Base-by-base conservation (phyloP, 345 rosid genomes). In the Ailanthus altissimus region DNA sequence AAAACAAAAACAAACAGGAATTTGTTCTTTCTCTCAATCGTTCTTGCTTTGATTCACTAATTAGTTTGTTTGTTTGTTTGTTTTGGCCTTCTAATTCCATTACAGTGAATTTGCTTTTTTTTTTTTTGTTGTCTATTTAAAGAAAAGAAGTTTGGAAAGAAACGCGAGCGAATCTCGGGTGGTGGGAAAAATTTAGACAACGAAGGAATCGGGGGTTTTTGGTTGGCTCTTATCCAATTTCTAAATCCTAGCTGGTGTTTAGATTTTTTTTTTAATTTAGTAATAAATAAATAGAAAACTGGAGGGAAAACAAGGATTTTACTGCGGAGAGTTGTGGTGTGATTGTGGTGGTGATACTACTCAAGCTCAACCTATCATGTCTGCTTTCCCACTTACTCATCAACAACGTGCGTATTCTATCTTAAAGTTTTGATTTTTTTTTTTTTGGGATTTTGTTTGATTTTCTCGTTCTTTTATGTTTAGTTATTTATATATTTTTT, bases 241-340 rank as follows among this genome's bases (percentile, higher is more conserved):
- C 38, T 67, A 43, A 67, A 46, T 67, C 14, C 38, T 5, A 20
- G 54, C 13, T 65, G n/a, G 0, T 26, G 42, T 28, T 26, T 62
- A 25, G n/a, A 67, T 46, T 43, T 64, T 64, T 14, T 64, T 16
- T 38, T 18, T 4, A 1, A 1, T 3, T 32, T 32, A 32, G 38
- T 32, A 32, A 32, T 32, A 32, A 32, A 3, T 32, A 32, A 32
- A 32, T 32, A 32, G n/a, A 58, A 73, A 73, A 62, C 76, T 73
- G 76, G 76, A 73, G 76, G 45, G 46, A 28, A 60, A 73, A 73
- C 43, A 28, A 60, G 76, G 76, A 15, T 73, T 73, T 20, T 59
- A 59, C 76, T 73, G 76, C 65, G 76, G 76, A 73, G 76, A 73
- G 15, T 26, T 59, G 67, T 73, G 76, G 76, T 73, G 76, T 59